phyloP scores from a whole-genome alignment of 306 rosid species.

The Delonix regia region DNA sequence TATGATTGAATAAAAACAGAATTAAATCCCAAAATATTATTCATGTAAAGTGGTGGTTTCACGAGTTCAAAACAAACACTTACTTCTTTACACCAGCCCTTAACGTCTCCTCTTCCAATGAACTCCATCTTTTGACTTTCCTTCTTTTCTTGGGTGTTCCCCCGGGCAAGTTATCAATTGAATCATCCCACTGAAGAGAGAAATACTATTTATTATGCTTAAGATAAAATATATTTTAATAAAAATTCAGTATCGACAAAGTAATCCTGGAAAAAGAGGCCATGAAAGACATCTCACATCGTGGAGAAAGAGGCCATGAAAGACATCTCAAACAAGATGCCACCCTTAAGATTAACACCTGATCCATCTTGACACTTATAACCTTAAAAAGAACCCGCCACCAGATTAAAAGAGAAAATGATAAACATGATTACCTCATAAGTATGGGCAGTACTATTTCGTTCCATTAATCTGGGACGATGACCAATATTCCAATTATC shows the following conservation, averaged over 20 bases:
- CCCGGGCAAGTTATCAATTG: slow-evolving; percentile 51
- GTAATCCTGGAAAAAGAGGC: not conserved
- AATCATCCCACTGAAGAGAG: slow-evolving; percentile 73
- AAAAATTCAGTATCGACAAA: slow-evolving; percentile 13
- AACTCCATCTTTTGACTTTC: slow-evolving; percentile 63
- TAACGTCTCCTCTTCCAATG: slow-evolving; percentile 75
- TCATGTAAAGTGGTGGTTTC: not conserved
- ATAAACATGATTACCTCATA: slow-evolving; percentile 58
- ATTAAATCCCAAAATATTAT: not conserved
- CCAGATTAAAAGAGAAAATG: slow-evolving; percentile 18
- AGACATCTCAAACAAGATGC: slow-evolving; percentile 5
- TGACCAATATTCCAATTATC: slow-evolving; percentile 30
- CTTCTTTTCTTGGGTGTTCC: slow-evolving; percentile 47
- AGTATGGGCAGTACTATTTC: slow-evolving; percentile 51
- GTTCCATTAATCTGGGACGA: slow-evolving; percentile 61
- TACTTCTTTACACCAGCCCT: slow-evolving; percentile 68
- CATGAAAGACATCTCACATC: not conserved
- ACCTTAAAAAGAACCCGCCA: slow-evolving; percentile 23
- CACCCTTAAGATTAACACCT: slow-evolving; percentile 2
- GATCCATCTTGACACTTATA: slow-evolving; percentile 14
- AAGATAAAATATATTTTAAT: slow-evolving; percentile 19
- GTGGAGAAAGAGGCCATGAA: not conserved
- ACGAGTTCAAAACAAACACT: slow-evolving; percentile 35
- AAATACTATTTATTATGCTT: slow-evolving; percentile 7
- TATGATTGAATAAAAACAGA: slow-evolving; percentile 22